These are phyloP conservation scores for Vickermania ingenoplastis DNA, from an alignment of 208 protist genomes.

Conservation along the genomic window DNA sequence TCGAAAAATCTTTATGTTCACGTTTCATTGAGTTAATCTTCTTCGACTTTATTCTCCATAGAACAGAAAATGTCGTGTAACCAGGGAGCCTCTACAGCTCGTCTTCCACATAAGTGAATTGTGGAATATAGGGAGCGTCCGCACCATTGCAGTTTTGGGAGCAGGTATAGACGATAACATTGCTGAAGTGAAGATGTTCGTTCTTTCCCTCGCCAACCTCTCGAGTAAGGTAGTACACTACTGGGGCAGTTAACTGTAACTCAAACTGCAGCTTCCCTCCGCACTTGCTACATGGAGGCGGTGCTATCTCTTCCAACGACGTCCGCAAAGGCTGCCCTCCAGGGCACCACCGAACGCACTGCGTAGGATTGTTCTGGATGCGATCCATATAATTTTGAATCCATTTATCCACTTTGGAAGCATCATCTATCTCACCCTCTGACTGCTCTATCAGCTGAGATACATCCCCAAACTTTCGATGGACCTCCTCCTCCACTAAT, in stretches of 20 bases:
- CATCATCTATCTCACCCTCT: slow-evolving; percentile 68
- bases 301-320: slow-evolving; percentile 9
- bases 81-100: slow-evolving; percentile 74
- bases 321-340: slow-evolving; percentile 43
- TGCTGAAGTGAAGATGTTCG: slow-evolving; percentile 66
- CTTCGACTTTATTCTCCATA: too few species aligned
- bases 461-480: slow-evolving; percentile 32
- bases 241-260: slow-evolving; percentile 70
- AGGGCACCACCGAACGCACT: slow-evolving; percentile 83
- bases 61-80: too few species aligned
- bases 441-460: slow-evolving; percentile 2
- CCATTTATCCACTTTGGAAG: slow-evolving; percentile 32
- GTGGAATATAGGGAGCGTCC: slow-evolving; percentile 32
- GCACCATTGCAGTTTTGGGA: slow-evolving; percentile 52
- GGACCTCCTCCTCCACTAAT: slow-evolving; percentile 12
- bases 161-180: slow-evolving; percentile 76
- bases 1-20: too few species aligned
- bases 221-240: slow-evolving; percentile 75
- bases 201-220: slow-evolving; percentile 41
- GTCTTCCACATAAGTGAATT: slow-evolving; percentile 69
- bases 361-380: slow-evolving; percentile 53
- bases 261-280: slow-evolving; percentile 54
- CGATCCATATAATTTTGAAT: slow-evolving; percentile 71
- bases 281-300: slow-evolving; percentile 55
- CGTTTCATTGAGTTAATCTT: too few species aligned